These are phyloP conservation scores for Infundibulicybe gibba DNA, from an alignment of 768 basidiomycete species.

Conservation along the genomic window DNA sequence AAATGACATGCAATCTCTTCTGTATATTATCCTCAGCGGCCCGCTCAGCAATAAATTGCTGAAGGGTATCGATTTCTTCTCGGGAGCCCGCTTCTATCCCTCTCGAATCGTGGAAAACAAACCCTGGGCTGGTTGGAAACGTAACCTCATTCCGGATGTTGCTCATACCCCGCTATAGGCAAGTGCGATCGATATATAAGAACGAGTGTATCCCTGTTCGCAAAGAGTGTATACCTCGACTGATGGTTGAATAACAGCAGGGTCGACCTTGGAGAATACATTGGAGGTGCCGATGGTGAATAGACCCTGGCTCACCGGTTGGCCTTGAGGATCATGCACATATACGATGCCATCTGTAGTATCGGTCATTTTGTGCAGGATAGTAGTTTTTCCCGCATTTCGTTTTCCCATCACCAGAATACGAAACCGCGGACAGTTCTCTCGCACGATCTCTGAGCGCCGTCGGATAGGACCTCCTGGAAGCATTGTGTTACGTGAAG, in stretches of 20 bases:
- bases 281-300: neutral
- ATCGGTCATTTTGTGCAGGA: neutral
- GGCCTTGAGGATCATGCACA: neutral
- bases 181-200: too few species aligned
- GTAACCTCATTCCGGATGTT: constrained; percentile 6
- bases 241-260: neutral
- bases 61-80: constrained; percentile 7
- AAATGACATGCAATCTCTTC: constrained; percentile 12
- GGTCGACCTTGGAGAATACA: neutral
- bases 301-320: neutral
- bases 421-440: too few species aligned
- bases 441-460: too few species aligned
- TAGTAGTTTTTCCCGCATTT: neutral
- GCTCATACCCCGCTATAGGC: neutral
- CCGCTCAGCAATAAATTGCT: constrained; percentile 8
- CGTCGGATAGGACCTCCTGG: too few species aligned
- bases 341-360: neutral
- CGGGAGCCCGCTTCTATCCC: constrained; percentile 16
- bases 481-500: too few species aligned
- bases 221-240: neutral
- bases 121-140: constrained; percentile 8
- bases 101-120: constrained; percentile 17
- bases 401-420: neutral
- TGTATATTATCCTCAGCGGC: neutral
- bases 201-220: neutral